A percentile compares a stretch with the other conserved stretches of the same genome.
Conservation (phyloP, 1,284 basidiomycete genomes). For the Heterobasidion annosum region DNA sequence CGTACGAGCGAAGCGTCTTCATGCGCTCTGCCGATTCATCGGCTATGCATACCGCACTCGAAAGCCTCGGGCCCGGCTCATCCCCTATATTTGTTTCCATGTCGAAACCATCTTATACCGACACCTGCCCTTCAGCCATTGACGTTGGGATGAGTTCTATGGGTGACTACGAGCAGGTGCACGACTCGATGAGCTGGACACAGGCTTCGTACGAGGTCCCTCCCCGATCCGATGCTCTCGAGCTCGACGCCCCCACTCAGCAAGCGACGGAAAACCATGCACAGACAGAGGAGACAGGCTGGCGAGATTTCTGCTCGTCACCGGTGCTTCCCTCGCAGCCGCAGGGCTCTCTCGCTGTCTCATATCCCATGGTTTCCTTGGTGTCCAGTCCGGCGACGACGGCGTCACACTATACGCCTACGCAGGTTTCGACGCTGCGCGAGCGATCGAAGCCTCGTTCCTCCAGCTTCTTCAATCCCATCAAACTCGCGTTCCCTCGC, state of each 20-base stretch:
- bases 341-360: conserved; percentile 2
- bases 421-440: conserved; percentile 9
- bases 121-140: conserved; percentile 26
- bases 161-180: conserved; percentile 9
- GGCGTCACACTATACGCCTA: conserved; percentile 15
- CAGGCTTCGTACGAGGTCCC: conserved; percentile 7
- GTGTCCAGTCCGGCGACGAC: conserved; percentile 13
- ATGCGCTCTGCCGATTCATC: conserved; percentile 48
- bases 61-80: conserved; percentile 31
- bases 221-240: conserved; percentile 5
- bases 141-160: conserved; percentile 20
- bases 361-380: conserved; percentile 13
- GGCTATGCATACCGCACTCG: conserved; percentile 66
- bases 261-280: conserved; percentile 3
- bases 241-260: conserved; percentile 8
- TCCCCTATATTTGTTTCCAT: conserved; percentile 34
- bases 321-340: conserved; percentile 5
- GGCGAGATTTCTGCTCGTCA: conserved; percentile 8
- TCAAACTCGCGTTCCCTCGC: conserved; percentile 31
- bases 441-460: conserved; percentile 24
- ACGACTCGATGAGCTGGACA: conserved; percentile 11
- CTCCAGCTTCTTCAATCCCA: conserved; percentile 29
- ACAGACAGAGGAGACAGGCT: conserved; percentile 1
- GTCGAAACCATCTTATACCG: conserved; percentile 28
- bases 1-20: conserved; percentile 38